Evolutionary conservation across 306 rosid species (phyloP).

Genomic region (Pterocarpus macrocarpus): DNA sequence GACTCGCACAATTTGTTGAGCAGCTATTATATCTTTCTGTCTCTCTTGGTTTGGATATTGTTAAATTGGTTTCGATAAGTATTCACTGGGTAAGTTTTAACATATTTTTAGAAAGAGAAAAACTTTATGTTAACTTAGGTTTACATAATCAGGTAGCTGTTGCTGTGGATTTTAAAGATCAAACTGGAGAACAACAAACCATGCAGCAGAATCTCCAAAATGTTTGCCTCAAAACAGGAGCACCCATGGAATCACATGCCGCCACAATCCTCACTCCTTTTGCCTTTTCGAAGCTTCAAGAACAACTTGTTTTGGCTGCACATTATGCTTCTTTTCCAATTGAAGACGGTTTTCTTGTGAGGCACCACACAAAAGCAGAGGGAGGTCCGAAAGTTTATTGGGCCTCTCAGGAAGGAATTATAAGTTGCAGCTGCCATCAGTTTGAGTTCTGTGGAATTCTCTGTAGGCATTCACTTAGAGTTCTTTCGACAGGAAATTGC

Average conservation of each 20-base stretch:
- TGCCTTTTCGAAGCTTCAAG: conserved; percentile 96
- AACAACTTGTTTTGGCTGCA: conserved; percentile 96
- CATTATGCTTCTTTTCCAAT: conserved; percentile 92
- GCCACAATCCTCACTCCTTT: conserved; percentile 87
- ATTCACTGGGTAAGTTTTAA: conserved; percentile 20
- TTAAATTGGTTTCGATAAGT: conserved; percentile 28
- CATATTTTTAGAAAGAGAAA: conserved; percentile 31
- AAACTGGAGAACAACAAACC: conserved; percentile 96
- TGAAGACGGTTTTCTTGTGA: conserved; percentile 90
- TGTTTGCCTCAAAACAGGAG: conserved; percentile 95
- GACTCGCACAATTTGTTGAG: conserved; percentile 91
- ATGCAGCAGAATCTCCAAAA: conserved; percentile 99
- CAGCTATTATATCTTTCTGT: conserved; percentile 65
- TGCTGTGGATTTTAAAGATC: conserved; percentile 96
- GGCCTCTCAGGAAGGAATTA: conserved; percentile 83
- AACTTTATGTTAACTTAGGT: conserved; percentile 32
- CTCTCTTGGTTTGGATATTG: conserved; percentile 19
- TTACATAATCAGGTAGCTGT: conserved; percentile 80
- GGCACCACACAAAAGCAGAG: conserved; percentile 93
- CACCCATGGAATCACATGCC: conserved; percentile 98
- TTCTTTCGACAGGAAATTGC: conserved; percentile 93
- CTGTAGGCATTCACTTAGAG: conserved; percentile 92
- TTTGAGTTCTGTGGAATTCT: conserved; percentile 96
- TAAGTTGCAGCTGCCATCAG: conserved; percentile 94
- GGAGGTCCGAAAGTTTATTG: conserved; percentile 90